These are phyloP conservation scores for Magnusiomyces tetraspermus DNA, from an alignment of 1,139 yeast species.

Conservation along the genomic window DNA sequence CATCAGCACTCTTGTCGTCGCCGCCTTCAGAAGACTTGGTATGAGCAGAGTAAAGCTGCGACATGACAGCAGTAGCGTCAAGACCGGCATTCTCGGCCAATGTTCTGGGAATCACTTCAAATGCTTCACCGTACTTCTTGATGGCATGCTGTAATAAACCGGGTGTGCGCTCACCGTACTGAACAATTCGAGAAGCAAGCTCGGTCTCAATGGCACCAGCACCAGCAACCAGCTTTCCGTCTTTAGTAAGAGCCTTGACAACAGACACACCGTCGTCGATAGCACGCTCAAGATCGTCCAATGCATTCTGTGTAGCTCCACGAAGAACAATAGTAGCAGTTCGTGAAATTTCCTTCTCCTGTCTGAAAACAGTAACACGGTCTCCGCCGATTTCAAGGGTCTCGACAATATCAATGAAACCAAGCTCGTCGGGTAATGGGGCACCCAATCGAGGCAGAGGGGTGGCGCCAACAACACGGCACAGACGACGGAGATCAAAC, in stretches of 20 bases:
- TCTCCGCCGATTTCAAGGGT: slow-evolving; percentile 96
- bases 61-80: slow-evolving; percentile 78
- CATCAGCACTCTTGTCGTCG: slow-evolving; percentile 21
- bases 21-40: slow-evolving; percentile 33
- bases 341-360: slow-evolving; percentile 45
- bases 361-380: slow-evolving; percentile 89
- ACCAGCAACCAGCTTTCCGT: slow-evolving; percentile 76
- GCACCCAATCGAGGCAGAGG: slow-evolving; percentile 94
- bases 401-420: slow-evolving; percentile 77
- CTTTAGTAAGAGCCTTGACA: slow-evolving; percentile 78
- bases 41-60: slow-evolving; percentile 83
- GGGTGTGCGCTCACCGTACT: slow-evolving; percentile 87
- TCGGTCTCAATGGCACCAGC: slow-evolving; percentile 97
- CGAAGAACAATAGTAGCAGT: slow-evolving; percentile 89
- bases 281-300: slow-evolving; percentile 94
- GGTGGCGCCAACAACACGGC: slow-evolving; percentile 96
- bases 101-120: slow-evolving; percentile 87
- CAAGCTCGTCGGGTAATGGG: slow-evolving; percentile 92
- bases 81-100: slow-evolving; percentile 92
- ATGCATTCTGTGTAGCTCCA: slow-evolving; percentile 93
- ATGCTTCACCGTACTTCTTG: slow-evolving; percentile 87
- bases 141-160: slow-evolving; percentile 90
- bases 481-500: slow-evolving; percentile 84
- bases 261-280: slow-evolving; percentile 95
- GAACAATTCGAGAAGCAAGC: slow-evolving; percentile 66